Evolutionary conservation across 2,329 filamentous ascomycete species (phyloP), one percentile per base, ranked within the genome.

Genomic region (Bipolaris gigantea): DNA sequence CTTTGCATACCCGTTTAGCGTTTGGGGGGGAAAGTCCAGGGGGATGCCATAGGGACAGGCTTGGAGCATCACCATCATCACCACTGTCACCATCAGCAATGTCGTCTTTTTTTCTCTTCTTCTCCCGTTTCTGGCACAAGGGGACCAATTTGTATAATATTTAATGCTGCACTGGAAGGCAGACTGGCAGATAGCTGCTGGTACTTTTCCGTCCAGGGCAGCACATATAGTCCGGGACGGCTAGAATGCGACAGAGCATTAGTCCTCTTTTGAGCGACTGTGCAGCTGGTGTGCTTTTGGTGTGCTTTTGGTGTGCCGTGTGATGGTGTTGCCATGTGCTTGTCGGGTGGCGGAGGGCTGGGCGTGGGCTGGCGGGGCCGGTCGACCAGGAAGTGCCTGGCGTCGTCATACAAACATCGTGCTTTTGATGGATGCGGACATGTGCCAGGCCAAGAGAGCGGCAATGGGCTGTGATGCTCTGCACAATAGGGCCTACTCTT

Each of bases 111-210:
- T 30, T 30, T 30, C 19, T 27, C n/a, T 42, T 46, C 41, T 55
- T 41, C 19, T 32, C 44, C 44, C 23, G 16, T 43, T 30, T 50
- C 46, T 50, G 49, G 43, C 34, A 51, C 30, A 35, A 41, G 35
- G 18, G 25, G 35, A 35, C 19, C 16, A 32, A 47, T 51, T 40
- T 66, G 63, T 68, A 63, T 69, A 69, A 65, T 68, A 66, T 56
- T 45, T 66, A 65, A 70, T 67, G 63, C 64, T 65, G 63, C 64
- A 34, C 48, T 40, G 53, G 36, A 53, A 39, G 48, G 48, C 35
- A 49, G 56, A 16, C 50, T 41, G 21, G 21, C 21, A 25, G 38
- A 40, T 11, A 16, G 18, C 25, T 55, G 27, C 30, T 48, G 53
- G 30, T 43, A 27, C 40, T 48, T 43, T 51, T 32, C 41, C 30